phyloP scores from a whole-genome alignment of 495 filamentous ascomycete genomes.

The Penicillium lividum region DNA sequence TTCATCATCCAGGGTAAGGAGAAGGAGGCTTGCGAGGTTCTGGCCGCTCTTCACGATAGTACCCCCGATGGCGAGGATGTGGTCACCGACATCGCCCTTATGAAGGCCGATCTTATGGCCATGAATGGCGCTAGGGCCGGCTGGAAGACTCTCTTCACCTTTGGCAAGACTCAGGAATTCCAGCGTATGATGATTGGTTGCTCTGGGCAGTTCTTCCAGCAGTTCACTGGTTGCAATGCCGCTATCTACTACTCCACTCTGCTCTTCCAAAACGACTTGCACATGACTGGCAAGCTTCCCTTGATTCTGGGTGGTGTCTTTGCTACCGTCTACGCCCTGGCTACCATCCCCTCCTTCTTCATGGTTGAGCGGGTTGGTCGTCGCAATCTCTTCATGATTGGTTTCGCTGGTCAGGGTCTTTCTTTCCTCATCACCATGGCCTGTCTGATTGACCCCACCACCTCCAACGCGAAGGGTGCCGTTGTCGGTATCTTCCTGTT shows the following conservation, averaged over 20 bases:
- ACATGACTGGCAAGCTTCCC: conserved; percentile 57
- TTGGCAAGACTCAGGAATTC: conserved; percentile 49
- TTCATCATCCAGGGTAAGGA: conserved; percentile 63
- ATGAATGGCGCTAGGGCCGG: conserved; percentile 35
- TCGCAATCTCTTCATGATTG: conserved; percentile 69
- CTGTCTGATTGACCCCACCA: conserved; percentile 28
- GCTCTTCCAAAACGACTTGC: conserved; percentile 68
- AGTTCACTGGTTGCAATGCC: conserved; percentile 73
- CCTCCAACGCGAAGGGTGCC: conserved; percentile 35
- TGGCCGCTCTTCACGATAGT: conserved; percentile 54
- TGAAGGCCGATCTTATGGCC: conserved; percentile 39
- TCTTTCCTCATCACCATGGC: conserved; percentile 41
- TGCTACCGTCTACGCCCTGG: conserved; percentile 73
- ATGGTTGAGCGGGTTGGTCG: conserved; percentile 71
- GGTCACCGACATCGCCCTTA: conserved; percentile 49
- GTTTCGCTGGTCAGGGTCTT: conserved; percentile 58
- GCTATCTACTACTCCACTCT: conserved; percentile 85
- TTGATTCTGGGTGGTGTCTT: conserved; percentile 77
- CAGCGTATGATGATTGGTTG: conserved; percentile 47
- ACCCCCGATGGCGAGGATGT: conserved; percentile 32
- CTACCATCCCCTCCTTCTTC: conserved; percentile 62
- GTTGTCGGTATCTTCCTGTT: conserved; percentile 44
- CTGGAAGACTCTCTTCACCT: conserved; percentile 40
- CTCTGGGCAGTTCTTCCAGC: conserved; percentile 69
- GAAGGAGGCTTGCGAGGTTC: conserved; percentile 61